Base-by-base conservation (phyloP, 257 asterid genomes). In the Plectranthus barbatus region DNA sequence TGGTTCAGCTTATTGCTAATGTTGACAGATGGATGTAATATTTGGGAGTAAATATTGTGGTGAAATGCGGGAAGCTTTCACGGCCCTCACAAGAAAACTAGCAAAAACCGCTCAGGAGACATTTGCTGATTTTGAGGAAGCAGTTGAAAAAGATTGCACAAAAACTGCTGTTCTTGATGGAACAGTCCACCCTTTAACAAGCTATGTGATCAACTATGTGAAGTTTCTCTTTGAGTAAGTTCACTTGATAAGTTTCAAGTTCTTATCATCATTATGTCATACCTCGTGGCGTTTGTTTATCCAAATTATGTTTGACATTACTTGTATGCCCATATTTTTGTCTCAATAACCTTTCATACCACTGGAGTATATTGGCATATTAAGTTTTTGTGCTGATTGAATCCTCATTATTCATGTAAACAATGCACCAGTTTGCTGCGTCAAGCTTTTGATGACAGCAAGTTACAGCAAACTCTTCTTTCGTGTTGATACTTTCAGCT, bases 91-190 rank as follows among this genome's bases (percentile, higher is more conserved):
- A 33, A 85, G 82, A 72, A 88, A 89, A 60, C 79, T 92, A 59
- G 96, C 97, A 58, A 92, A 82, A 86, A 86, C 99, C 3, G 86
- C 99, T 53, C 97, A 84, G 55, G 97, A 92, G 74, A 92, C 95
- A 14, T 86, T 92, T 57, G 95, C 73, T n/a, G 96, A 92, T 80
- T 92, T 92, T 68, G 93, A 89, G 76, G 99, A 92, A 72, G 99
- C 95, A 54, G 99, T 92, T 64, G 99, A 92, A 61, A 92, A 92
- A 71, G 99, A 92, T 67, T 84, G 91, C 65, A 86, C 99, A 14
- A 92, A 92, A 75, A 89, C 97, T 47, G 84, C 99, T 46, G 95
- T 90, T 80, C 89, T 89, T 40, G 99, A 92, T 80, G 99, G 99
- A 77, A 90, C 99, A 37, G 99, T 92, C 71, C 99, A 92, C 74